phyloP scores from a whole-genome alignment of 176 grass and related monocot species.

The Eragrostis curvula region DNA sequence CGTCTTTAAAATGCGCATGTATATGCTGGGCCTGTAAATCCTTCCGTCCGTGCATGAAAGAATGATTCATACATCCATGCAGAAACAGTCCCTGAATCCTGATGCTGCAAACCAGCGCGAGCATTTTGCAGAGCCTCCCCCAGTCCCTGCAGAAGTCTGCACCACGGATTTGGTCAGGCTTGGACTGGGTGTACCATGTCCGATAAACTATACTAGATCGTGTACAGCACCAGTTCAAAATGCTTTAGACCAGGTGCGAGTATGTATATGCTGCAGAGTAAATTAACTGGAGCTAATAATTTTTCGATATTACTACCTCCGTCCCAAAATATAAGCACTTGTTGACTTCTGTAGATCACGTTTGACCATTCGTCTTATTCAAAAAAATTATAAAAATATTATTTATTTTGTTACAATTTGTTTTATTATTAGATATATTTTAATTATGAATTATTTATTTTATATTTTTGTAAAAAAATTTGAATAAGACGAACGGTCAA shows the following conservation, averaged over 20 bases:
- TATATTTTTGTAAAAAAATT: no score
- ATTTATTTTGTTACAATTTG: no score
- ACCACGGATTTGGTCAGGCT: neutral
- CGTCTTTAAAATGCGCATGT: neutral
- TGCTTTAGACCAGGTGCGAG: neutral
- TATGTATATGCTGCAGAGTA: neutral
- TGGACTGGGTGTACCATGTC: neutral
- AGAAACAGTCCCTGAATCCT: neutral
- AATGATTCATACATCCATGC: constrained; percentile 1
- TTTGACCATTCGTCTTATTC: no score
- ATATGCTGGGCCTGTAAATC: neutral
- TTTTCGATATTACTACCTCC: no score
- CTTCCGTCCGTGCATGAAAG: neutral
- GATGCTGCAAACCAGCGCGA: neutral
- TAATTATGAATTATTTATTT: no score
- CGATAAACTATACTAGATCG: neutral
- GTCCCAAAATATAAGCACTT: no score
- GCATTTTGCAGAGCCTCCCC: constrained; percentile 7
- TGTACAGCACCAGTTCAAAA: neutral
- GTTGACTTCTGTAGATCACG: no score
- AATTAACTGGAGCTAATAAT: constrained; percentile 21
- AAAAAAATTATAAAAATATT: no score
- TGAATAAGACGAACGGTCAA: no score
- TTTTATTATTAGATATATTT: no score
- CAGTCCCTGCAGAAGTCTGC: neutral